Conservation (phyloP, 805 yeast species). For the Saturnispora besseyi region DNA sequence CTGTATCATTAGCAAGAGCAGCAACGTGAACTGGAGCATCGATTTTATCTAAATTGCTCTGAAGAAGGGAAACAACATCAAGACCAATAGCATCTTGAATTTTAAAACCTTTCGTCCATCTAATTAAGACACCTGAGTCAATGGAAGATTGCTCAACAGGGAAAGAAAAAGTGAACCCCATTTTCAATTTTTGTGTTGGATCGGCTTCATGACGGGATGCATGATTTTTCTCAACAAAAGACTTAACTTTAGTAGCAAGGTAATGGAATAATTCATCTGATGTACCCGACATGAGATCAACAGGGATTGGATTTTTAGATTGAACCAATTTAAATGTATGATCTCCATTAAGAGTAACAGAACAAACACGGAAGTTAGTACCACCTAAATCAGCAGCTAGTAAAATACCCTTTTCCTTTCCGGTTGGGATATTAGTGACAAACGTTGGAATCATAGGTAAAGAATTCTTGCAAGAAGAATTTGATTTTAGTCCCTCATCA, state of each 20-base stretch:
- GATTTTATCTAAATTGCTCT: constrained; percentile 52
- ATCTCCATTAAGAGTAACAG: constrained; percentile 67
- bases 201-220: constrained; percentile 22
- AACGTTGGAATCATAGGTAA: constrained; percentile 92
- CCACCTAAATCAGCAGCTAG: constrained; percentile 96
- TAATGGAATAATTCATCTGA: constrained; percentile 62
- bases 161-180: constrained; percentile 92
- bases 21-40: constrained; percentile 61
- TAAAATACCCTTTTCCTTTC: constrained; percentile 72
- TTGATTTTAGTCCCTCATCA: constrained; percentile 43
- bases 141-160: constrained; percentile 84
- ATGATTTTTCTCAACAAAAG: constrained; percentile 63
- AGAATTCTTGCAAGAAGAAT: constrained; percentile 35
- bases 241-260: constrained; percentile 60
- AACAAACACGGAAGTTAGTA: constrained; percentile 91
- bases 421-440: constrained; percentile 79
- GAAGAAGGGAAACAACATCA: constrained; percentile 71
- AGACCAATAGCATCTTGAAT: constrained; percentile 77
- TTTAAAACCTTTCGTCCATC: constrained; percentile 96
- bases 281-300: constrained; percentile 59
- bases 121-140: constrained; percentile 67
- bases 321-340: constrained; percentile 75
- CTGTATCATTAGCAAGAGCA: constrained; percentile 93
- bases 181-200: constrained; percentile 35
- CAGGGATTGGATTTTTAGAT: constrained; percentile 70